Conservation (phyloP, 2,329 filamentous ascomycete species). For the Leptographium radiaticola region DNA sequence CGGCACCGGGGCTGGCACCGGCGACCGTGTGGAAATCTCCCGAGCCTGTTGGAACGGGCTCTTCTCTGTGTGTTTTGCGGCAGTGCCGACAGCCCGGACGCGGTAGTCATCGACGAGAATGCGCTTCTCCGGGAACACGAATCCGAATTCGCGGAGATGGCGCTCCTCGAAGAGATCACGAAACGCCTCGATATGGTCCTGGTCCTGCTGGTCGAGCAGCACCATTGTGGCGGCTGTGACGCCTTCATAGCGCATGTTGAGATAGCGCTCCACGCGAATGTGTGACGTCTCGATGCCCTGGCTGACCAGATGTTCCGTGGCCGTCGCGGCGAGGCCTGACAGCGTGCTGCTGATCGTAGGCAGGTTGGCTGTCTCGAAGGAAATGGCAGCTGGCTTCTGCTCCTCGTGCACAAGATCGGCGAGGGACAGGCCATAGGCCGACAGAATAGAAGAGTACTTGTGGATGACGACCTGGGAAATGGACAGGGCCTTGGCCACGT, state of each 20-base stretch:
- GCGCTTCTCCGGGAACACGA: conserved; percentile 51
- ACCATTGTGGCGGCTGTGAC: conserved; percentile 82
- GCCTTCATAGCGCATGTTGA: conserved; percentile 84
- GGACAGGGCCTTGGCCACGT: conserved; percentile 54
- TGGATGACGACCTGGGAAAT: conserved; percentile 59
- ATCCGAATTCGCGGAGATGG: conserved; percentile 60
- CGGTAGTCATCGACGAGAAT: conserved; percentile 62
- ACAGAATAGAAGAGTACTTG: conserved; percentile 49
- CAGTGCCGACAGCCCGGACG: conserved; percentile 50
- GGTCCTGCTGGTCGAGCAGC: conserved; percentile 27
- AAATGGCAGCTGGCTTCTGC: conserved; percentile 12
- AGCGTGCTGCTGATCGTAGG: background rate
- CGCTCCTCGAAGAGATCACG: conserved; percentile 46
- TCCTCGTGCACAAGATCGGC: conserved; percentile 22
- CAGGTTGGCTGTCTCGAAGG: background rate
- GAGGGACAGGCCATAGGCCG: conserved; percentile 26
- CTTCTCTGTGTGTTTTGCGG: conserved; percentile 54
- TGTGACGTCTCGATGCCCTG: conserved; percentile 46
- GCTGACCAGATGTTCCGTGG: conserved; percentile 38
- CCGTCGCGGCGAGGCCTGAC: background rate
- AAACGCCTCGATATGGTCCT: conserved; percentile 35
- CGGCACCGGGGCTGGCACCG: background rate
- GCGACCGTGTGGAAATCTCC: conserved; percentile 21
- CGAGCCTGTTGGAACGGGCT: conserved; percentile 74
- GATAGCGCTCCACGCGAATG: conserved; percentile 73